Base-by-base conservation (phyloP, 2,329 filamentous ascomycete species). In the Microdochium trichocladiopsis region DNA sequence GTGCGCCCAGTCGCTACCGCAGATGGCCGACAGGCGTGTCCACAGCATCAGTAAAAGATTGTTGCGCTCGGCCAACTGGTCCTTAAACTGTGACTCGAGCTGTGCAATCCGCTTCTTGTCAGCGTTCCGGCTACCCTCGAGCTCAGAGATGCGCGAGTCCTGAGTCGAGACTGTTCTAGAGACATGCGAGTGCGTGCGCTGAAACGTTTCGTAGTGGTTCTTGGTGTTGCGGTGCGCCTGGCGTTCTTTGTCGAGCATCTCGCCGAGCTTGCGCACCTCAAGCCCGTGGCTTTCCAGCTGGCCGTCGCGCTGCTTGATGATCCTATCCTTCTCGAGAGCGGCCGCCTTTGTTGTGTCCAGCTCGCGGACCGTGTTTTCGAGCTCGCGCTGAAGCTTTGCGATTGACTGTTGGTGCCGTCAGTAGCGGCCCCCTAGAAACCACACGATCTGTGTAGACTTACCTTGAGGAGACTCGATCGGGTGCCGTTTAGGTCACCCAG, bases 1-100 rank as follows among this genome's bases (percentile, higher is more conserved):
- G 66, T 96, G 88, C 4, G 88, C 83, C 93, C 94, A 99, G 64
- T 97, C 94, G 0, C 84, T 80, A 11, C 94, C 94, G 62, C 94
- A 97, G 45, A 97, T 78, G 0, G 83, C 79, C 3, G 90, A 92
- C 9, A 99, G 78, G 47, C 88, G 82, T 57, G 93, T 93, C 94
- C 94, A 99, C 4, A 97, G 74, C n/a, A 84, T 79, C 22, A 96
- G 80, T 18, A 97, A 78, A 50, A 99, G 76, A 55, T 89, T 87
- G 70, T 97, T 96, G 52, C 94, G 86, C 70, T 97, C 94, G 45
- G 80, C 81, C 37, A 97, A 79, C 70, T 97, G 91, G 50, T 96
- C 92, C 60, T 87, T 88, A 69, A 90, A 88, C 53, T 86, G 83
- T 57, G 84, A 78, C 69, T 99, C 94, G 8, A 96, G 78, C 51